Percentiles rank a stretch among this genome's conserved stretches.
Evolutionary conservation across 495 filamentous ascomycete genomes (phyloP).

Genomic region (Lentithecium fluviatile): DNA sequence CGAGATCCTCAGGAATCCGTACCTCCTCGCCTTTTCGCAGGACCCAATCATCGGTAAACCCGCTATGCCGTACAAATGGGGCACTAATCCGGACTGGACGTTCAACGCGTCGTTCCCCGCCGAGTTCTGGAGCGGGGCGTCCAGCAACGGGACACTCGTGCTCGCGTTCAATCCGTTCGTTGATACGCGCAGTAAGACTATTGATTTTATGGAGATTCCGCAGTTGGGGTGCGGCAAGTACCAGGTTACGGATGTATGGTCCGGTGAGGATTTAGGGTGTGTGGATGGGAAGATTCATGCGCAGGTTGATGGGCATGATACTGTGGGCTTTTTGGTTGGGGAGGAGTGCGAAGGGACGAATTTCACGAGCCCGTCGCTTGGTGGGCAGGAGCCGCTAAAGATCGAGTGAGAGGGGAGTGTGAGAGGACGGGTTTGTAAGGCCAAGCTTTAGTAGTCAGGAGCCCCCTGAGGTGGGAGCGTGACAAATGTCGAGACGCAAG

Average conservation of each 20-base stretch:
- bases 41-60: slow-evolving; percentile 54
- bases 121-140: slow-evolving; percentile 60
- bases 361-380: too few relatives aligned
- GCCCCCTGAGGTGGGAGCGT: too few relatives aligned
- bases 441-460: too few relatives aligned
- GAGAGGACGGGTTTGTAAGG: too few relatives aligned
- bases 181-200: slow-evolving; percentile 44
- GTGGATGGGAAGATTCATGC: slow-evolving; percentile 42
- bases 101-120: slow-evolving; percentile 60
- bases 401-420: too few relatives aligned
- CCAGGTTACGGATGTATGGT: slow-evolving; percentile 56
- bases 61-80: slow-evolving; percentile 65
- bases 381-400: too few relatives aligned
- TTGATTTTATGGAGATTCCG: slow-evolving; percentile 55
- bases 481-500: too few relatives aligned
- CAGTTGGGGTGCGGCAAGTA: slow-evolving; percentile 49
- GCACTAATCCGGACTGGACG: slow-evolving; percentile 60
- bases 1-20: slow-evolving; percentile 57
- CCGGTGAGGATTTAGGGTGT: slow-evolving; percentile 52
- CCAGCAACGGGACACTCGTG: slow-evolving; percentile 52
- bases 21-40: slow-evolving; percentile 62
- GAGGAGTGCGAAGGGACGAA: background rate
- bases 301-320: slow-evolving; percentile 51
- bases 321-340: slow-evolving; percentile 47
- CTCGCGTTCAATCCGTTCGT: slow-evolving; percentile 55